A percentile compares a stretch with the other conserved stretches of the same genome.
Evolutionary conservation across 805 yeast genomes (phyloP).

Genomic region (Novakomyces olei): DNA sequence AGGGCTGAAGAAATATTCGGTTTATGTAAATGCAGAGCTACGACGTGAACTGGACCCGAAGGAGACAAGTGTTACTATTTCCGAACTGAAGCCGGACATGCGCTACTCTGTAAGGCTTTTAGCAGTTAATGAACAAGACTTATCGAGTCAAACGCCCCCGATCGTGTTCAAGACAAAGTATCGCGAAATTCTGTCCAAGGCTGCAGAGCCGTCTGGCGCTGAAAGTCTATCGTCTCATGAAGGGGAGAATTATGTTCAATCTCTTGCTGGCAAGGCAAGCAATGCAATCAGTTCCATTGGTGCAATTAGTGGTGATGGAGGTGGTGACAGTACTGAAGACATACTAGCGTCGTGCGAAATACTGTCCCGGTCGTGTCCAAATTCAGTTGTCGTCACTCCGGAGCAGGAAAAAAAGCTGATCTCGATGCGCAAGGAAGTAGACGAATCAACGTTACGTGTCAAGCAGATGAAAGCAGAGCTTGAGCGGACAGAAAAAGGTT

Average conservation of each 20-base stretch:
- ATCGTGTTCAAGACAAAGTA: not conserved
- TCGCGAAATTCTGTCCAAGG: too few relatives aligned
- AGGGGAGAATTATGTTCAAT: not conserved
- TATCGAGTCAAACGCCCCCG: slow-evolving; percentile 10
- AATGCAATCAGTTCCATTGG: not conserved
- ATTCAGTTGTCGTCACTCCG: slow-evolving; percentile 3
- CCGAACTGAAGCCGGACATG: slow-evolving; percentile 16
- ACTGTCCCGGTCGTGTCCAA: not conserved
- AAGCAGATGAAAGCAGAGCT: slow-evolving; percentile 11
- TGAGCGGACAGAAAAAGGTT: slow-evolving; percentile 14
- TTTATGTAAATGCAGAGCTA: slow-evolving; percentile 15
- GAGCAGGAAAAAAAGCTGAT: slow-evolving; percentile 17
- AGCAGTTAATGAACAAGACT: slow-evolving; percentile 15
- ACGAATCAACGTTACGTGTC: too few relatives aligned
- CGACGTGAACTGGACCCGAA: slow-evolving; percentile 16
- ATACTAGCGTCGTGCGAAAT: too few relatives aligned
- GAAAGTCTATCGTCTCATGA: too few relatives aligned
- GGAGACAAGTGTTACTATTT: slow-evolving; percentile 14
- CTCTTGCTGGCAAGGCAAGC: too few relatives aligned
- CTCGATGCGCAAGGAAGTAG: slow-evolving; percentile 15
- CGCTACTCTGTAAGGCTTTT: slow-evolving; percentile 16
- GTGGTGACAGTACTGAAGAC: too few relatives aligned
- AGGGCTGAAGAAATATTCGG: slow-evolving; percentile 13
- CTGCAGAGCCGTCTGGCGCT: not conserved
- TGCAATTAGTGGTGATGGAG: not conserved